Evolutionary conservation across 805 yeast species (phyloP).

Genomic region (Spathaspora passalidarum): DNA sequence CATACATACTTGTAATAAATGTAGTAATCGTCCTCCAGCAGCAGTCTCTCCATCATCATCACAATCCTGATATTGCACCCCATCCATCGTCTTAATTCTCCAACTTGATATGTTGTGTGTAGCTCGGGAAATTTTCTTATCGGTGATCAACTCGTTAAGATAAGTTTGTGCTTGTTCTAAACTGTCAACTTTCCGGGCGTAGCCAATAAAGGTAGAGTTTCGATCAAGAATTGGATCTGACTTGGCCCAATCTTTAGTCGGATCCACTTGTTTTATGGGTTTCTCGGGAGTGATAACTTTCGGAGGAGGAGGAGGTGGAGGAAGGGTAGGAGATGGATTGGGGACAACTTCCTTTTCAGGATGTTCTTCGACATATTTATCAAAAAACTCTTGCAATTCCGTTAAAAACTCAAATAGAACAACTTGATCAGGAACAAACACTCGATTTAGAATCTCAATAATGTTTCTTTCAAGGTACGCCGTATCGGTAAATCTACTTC

Average conservation of each 20-base stretch:
- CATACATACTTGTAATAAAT: constrained; percentile 57
- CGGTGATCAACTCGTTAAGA: constrained; percentile 53
- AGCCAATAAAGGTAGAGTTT: constrained; percentile 82
- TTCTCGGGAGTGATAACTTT: not conserved
- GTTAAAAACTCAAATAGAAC: constrained; percentile 75
- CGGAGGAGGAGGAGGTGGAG: constrained; percentile 36
- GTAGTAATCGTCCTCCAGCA: constrained; percentile 85
- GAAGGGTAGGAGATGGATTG: constrained; percentile 12
- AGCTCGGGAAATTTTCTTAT: constrained; percentile 65
- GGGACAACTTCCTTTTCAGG: constrained; percentile 6
- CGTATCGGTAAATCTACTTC: constrained; percentile 36
- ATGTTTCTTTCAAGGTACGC: constrained; percentile 45
- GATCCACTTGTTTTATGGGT: constrained; percentile 26
- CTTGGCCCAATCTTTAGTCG: constrained; percentile 68
- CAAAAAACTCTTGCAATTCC: constrained; percentile 55
- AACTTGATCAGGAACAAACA: constrained; percentile 62
- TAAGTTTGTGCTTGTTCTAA: constrained; percentile 64
- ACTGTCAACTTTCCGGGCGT: constrained; percentile 58
- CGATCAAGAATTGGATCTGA: constrained; percentile 81
- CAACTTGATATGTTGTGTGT: constrained; percentile 85
- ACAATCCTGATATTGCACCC: constrained; percentile 70
- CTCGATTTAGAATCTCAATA: constrained; percentile 49
- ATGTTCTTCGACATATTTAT: constrained; percentile 19
- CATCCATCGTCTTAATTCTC: constrained; percentile 61
- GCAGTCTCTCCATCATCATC: constrained; percentile 98